Percentiles rank a stretch among this genome's conserved stretches.
phyloP scores from a whole-genome alignment of 2,329 filamentous ascomycete species.

The Corniculantispora saksenae region DNA sequence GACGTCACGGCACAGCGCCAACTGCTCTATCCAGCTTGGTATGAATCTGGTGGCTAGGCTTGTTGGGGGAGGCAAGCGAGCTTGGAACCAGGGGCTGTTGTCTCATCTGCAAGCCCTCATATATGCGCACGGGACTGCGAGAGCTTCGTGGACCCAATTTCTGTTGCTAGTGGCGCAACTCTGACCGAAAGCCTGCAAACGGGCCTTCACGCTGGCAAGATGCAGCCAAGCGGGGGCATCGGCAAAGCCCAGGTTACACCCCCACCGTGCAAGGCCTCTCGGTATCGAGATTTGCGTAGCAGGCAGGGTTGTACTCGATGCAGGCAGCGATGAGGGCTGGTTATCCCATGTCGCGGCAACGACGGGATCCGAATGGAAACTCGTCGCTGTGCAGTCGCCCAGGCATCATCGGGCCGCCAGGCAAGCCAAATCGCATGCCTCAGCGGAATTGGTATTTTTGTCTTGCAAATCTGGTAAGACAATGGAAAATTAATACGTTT shows the following conservation, averaged over 20 bases:
- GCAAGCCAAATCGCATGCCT: not conserved
- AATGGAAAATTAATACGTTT: conserved; percentile 10
- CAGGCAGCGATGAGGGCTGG: not conserved
- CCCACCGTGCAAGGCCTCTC: conserved; percentile 13
- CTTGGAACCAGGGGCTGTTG: not conserved
- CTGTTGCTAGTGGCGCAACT: not conserved
- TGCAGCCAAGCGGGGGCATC: conserved; percentile 12
- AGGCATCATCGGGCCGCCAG: not conserved
- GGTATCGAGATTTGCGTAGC: conserved; percentile 14
- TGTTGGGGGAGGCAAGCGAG: not conserved
- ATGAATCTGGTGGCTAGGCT: not conserved
- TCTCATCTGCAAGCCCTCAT: not conserved
- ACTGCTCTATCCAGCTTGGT: not conserved
- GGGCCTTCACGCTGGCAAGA: not conserved
- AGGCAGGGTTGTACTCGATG: conserved; percentile 14
- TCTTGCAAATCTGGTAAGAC: not conserved
- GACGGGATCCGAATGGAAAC: not conserved
- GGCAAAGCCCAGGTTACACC: conserved; percentile 7
- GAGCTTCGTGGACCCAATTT: not conserved
- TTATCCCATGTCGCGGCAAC: not conserved
- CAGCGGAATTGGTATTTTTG: not conserved
- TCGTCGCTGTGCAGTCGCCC: not conserved
- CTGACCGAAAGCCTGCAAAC: not conserved
- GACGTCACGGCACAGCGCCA: not conserved
- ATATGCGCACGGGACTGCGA: not conserved